Base-by-base conservation (phyloP, 768 basidiomycete genomes). In the Phaeotremella skinneri region DNA sequence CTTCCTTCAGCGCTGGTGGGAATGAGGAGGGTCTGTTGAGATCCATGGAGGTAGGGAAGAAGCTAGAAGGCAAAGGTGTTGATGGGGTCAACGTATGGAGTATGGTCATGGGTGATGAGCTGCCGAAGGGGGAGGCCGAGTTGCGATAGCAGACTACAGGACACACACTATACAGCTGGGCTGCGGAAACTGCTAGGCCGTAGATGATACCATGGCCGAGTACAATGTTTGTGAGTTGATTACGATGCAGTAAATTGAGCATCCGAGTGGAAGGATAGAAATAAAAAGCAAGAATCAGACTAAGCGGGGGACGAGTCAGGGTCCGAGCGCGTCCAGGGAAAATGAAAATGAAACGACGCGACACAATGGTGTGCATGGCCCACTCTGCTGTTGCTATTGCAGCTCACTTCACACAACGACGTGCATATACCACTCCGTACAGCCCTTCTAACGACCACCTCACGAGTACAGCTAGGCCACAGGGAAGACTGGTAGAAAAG, bases 91-190 rank as follows among this genome's bases (percentile, higher is more conserved):
- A 70, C 55, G 75, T 77, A 1, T 77, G 75, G 75, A 63, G 67
- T 52, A 70, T 77, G 72, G 63, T 77, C 34, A 77, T 77, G 74
- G 70, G 72, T 0, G 52, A 68, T 13, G 74, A 75, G 55, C 52
- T 67, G 55, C 37, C 64, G 5, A 57, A 70, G 26, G 73, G 70
- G 0, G 73, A 77, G 45, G 75, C 67, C 2, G 66, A 60, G 31
- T 37, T 72, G 25, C 64, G 49, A 21, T 26, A 55, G 34, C 17
- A 7, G 34, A 37, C 34, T n/a, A n/a, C n/a, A n/a, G 34, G 34
- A 37, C 34, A 37, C 17, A 7, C 7, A 17, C 17, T 37, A 37
- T 37, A 7, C 17, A 7, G 34, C 17, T 37, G 34, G 34, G 34
- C 17, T 37, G 34, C n/a, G n/a, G n/a, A n/a, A n/a, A n/a, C n/a